A percentile compares a stretch with the other conserved stretches of the same genome.
Evolutionary conservation across 2,329 filamentous ascomycete genomes (phyloP).

Genomic region (Fusarium sp.): DNA sequence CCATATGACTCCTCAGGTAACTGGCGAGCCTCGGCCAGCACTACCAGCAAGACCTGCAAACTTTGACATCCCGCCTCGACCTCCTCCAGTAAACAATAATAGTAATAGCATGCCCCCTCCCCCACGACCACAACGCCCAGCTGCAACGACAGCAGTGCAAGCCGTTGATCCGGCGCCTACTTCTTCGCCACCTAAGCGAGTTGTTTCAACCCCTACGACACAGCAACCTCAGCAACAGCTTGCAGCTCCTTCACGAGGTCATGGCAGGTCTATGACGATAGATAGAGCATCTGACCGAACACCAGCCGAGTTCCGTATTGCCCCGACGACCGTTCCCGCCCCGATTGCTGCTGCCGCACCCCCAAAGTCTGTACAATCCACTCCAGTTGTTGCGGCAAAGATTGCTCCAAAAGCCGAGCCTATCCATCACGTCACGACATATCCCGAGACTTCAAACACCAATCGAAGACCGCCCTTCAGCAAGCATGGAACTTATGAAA

Average conservation of each 20-base stretch:
- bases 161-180: conserved; percentile 25
- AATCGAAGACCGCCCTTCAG: conserved; percentile 85
- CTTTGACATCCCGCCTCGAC: conserved; percentile 36
- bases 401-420: conserved; percentile 52
- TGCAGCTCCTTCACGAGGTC: conserved; percentile 44
- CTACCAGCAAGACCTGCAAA: conserved; percentile 60
- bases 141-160: conserved; percentile 37
- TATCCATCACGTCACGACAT: conserved; percentile 67
- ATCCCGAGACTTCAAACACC: conserved; percentile 84
- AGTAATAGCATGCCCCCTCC: conserved; percentile 49
- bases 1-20: conserved; percentile 52
- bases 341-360: conserved; percentile 21
- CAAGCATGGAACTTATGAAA: conserved; percentile 77
- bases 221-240: conserved; percentile 46
- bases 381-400: conserved; percentile 28
- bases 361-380: conserved; percentile 33
- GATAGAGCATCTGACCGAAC: conserved; percentile 49
- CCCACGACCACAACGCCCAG: conserved; percentile 57
- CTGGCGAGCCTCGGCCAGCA: conserved; percentile 57
- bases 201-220: conserved; percentile 45
- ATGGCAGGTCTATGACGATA: conserved; percentile 47
- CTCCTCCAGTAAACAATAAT: conserved; percentile 23
- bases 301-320: conserved; percentile 35
- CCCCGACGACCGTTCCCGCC: conserved; percentile 34
- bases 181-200: conserved; percentile 44